Conservation (phyloP, 83 land plant genomes). For the Thuja plicata region DNA sequence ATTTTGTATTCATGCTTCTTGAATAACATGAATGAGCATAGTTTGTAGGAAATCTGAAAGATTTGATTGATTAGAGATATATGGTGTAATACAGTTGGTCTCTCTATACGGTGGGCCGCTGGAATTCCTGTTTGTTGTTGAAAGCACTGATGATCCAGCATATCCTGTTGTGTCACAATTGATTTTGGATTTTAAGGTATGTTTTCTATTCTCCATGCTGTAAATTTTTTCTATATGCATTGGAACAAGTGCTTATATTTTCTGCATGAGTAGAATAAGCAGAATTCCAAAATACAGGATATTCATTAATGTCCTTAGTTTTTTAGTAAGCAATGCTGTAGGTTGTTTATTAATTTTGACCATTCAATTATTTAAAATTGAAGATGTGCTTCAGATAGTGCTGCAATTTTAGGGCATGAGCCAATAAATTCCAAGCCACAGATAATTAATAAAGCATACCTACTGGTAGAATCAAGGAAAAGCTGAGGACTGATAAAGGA, state of each 20-base stretch:
- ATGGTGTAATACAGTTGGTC: slow-evolving; percentile 54
- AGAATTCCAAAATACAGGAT: not conserved
- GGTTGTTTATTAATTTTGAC: not conserved
- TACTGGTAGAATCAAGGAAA: not conserved
- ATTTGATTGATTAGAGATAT: not conserved
- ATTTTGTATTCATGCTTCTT: not conserved
- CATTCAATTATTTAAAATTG: not conserved
- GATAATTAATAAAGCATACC: not conserved
- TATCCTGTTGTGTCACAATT: slow-evolving; percentile 62
- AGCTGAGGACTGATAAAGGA: not conserved
- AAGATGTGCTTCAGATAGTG: not conserved
- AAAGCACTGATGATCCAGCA: slow-evolving; percentile 93
- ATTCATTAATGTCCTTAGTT: not conserved
- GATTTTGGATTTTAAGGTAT: slow-evolving; percentile 67
- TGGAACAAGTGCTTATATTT: not conserved
- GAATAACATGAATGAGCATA: not conserved
- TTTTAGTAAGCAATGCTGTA: not conserved
- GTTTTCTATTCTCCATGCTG: not conserved
- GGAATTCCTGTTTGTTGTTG: slow-evolving; percentile 93
- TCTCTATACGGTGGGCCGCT: slow-evolving; percentile 97
- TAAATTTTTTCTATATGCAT: not conserved
- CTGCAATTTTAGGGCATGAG: not conserved
- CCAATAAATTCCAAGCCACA: not conserved
- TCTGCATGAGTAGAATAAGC: not conserved
- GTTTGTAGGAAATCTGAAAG: not conserved